Base-by-base conservation (phyloP, 441 rosid genomes). In the Gossypium trilobum region DNA sequence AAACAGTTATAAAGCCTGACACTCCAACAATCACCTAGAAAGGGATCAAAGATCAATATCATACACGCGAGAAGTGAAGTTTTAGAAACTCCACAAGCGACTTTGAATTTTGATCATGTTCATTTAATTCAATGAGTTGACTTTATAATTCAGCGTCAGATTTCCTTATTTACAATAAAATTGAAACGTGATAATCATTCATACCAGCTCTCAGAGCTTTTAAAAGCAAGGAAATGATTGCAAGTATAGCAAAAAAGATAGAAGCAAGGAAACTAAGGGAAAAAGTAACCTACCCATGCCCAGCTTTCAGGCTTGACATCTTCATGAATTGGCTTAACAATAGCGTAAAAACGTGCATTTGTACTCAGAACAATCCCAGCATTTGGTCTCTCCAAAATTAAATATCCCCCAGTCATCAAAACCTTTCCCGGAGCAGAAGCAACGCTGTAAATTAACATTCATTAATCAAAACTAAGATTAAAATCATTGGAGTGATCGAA, bases 381-480 rank as follows among this genome's bases (percentile, higher is more conserved):
- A 78, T 94, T 92, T 27, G 99, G 97, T 81, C 89, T 90, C 87
- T 94, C 99, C 74, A 94, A 80, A 73, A 94, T 78, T 19, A 94
- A 92, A 73, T 94, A 94, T 7, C 99, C 97, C 2, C 99, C 99
- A 3, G 99, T 87, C 82, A 94, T 81, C 89, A 94, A 85, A 69
- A 92, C 97, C 85, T 92, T 94, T 73, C 99, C 97, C 29, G 99
- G 97, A 77, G 99, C 97, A 71, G 99, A 95, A 78, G 94, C 97
- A 80, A 91, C 90, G 58, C 96, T 92, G 85, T 62, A 19, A 36
- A 22, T 60, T 8, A 50, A 22, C 57, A 65, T 19, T 63, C 25
- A 39, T 63, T 5, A 16, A 63, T 19, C 22, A 63, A 5, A 63
- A 39, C 64, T n/a, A 59, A 5, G 64, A 59, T 27, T 27, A 5